Evolutionary conservation across 23 red algal species (phyloP), one percentile per base, ranked within the genome.

Genomic region (Agarophyton chilense): DNA sequence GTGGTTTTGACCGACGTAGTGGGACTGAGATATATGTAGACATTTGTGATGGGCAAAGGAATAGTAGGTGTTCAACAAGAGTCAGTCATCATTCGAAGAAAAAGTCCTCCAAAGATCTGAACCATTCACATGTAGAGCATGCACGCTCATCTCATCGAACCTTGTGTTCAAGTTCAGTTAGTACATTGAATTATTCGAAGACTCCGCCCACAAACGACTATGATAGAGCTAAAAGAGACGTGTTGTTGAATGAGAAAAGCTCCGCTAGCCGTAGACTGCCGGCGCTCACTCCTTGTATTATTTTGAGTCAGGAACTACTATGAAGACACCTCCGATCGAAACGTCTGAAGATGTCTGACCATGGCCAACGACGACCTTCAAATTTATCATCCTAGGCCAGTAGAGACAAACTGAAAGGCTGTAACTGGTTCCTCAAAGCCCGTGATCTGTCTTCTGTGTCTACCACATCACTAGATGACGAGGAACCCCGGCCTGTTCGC

Each of bases 401-500:
- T 14, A 29, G 31, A n/a, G n/a, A n/a, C n/a, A n/a, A n/a, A n/a
- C n/a, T n/a, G n/a, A n/a, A n/a, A n/a, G n/a, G n/a, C n/a, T n/a
- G n/a, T n/a, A n/a, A n/a, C n/a, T n/a, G n/a, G n/a, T n/a, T n/a
- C n/a, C n/a, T n/a, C n/a, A n/a, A n/a, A n/a, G n/a, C n/a, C 60
- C 60, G 22, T 11, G 60, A 14, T 10, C 45, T 74, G 10, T 49
- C 68, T 17, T n/a, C n/a, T n/a, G n/a, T n/a, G n/a, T n/a, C n/a
- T n/a, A 35, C 4, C 47, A 19, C 4, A 0, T 74, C 68, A 24
- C 29, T 74, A 25, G 68, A 74, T 33, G 68, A 74, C 40, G 68
- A 28, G 8, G 68, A 74, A 74, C 68, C 68, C 47, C 68, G 68
- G 13, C 68, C 47, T 29, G 68, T 74, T 14, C 68, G 68, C 21